phyloP scores from a whole-genome alignment of 2,329 filamentous ascomycete genomes.

The Colletotrichum tropicale region DNA sequence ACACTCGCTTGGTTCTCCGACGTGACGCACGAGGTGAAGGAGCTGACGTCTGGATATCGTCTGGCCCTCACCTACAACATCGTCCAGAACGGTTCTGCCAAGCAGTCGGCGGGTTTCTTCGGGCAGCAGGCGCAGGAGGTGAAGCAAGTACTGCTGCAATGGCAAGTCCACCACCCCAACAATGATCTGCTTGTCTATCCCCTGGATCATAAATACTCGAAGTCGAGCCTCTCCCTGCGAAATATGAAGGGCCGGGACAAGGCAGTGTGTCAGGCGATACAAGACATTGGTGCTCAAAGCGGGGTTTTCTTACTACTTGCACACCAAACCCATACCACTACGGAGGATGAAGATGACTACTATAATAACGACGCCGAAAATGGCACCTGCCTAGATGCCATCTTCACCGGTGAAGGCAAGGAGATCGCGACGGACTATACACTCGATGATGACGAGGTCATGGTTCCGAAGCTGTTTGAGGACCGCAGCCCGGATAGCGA shows the following conservation, averaged over 20 bases:
- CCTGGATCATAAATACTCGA: neutral
- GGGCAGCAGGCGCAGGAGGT: conserved; percentile 11
- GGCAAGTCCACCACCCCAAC: neutral
- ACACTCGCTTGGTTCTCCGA: conserved; percentile 50
- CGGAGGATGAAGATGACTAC: neutral
- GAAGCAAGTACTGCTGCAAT: conserved; percentile 16
- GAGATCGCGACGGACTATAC: neutral
- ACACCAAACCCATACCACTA: conserved; percentile 14
- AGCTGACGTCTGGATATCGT: conserved; percentile 45
- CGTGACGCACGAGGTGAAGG: conserved; percentile 50
- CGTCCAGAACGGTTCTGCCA: conserved; percentile 27
- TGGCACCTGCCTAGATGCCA: neutral
- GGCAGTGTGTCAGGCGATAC: neutral
- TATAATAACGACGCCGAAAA: neutral
- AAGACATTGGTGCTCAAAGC: neutral
- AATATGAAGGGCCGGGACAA: neutral
- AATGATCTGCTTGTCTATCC: neutral
- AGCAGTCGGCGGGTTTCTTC: conserved; percentile 19
- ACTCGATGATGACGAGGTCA: neutral
- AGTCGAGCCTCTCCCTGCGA: neutral
- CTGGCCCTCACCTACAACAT: conserved; percentile 55
- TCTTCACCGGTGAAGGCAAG: neutral
- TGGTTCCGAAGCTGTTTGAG: neutral
- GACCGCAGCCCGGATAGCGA: neutral
- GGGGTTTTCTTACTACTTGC: conserved; percentile 12